A percentile compares a stretch with the other conserved stretches of the same genome.
Evolutionary conservation across 768 basidiomycete genomes (phyloP).

Genomic region (Leccinum broughii): DNA sequence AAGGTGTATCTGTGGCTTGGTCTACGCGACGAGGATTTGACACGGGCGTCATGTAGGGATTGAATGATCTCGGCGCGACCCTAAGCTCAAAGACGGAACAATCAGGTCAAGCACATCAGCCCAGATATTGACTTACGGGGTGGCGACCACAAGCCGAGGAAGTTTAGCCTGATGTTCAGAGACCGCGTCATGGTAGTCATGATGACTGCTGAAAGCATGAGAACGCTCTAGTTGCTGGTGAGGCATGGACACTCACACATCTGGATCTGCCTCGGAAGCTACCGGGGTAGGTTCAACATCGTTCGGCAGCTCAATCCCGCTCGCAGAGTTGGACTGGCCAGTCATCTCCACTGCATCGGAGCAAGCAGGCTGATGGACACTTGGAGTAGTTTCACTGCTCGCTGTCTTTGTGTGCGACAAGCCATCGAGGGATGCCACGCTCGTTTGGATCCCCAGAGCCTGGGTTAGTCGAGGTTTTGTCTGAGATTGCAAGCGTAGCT

Average conservation of each 20-base stretch:
- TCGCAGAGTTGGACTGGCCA: not conserved
- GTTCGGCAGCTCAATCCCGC: not conserved
- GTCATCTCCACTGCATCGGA: not conserved
- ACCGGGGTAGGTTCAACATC: not conserved
- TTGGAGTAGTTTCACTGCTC: not conserved
- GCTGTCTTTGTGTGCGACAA: not conserved
- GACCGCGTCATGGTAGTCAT: not conserved
- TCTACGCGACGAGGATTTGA: slow-evolving; percentile 22
- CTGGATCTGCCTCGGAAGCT: slow-evolving; percentile 1
- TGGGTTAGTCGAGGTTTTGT: slow-evolving; percentile 6
- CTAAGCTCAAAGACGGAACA: slow-evolving; percentile 2
- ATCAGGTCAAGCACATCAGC: not conserved
- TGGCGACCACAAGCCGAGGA: slow-evolving; percentile 5
- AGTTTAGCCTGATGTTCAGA: not conserved
- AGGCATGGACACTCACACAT: slow-evolving; percentile 12
- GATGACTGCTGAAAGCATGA: slow-evolving; percentile 3
- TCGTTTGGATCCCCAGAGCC: slow-evolving; percentile 26
- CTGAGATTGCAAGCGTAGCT: slow-evolving; percentile 9
- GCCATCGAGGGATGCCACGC: slow-evolving; percentile 1
- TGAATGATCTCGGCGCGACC: slow-evolving; percentile 16
- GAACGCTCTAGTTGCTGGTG: not conserved
- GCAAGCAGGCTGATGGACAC: not conserved
- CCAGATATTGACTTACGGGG: slow-evolving; percentile 20
- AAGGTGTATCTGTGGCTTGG: not conserved
- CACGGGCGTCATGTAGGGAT: slow-evolving; percentile 29